Evolutionary conservation across 225 moss, liverwort and hornwort genomes (phyloP).

Genomic region (Pleurozium schreberi): DNA sequence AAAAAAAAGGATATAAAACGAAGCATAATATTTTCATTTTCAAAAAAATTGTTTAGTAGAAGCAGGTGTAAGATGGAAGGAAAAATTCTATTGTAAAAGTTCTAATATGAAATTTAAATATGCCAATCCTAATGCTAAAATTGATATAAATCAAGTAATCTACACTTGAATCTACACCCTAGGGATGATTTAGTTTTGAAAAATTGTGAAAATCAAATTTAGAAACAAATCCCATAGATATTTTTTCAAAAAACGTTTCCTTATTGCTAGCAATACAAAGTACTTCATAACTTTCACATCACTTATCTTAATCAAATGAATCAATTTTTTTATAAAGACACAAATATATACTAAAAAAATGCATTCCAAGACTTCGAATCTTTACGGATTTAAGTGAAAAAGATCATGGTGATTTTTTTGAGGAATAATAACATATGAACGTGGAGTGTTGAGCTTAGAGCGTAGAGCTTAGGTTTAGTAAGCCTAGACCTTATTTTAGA

Average conservation of each 20-base stretch:
- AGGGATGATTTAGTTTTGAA: too few species aligned
- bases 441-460: too few species aligned
- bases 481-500: too few species aligned
- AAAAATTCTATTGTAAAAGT: not conserved
- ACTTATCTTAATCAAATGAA: not conserved
- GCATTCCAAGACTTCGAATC: too few species aligned
- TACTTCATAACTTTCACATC: not conserved
- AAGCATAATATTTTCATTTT: not conserved
- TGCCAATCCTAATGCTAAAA: not conserved
- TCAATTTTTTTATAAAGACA: rapidly evolving
- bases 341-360: not conserved
- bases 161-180: not conserved
- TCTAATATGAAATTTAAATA: not conserved
- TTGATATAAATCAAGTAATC: not conserved
- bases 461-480: too few species aligned
- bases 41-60: not conserved
- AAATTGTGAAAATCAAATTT: not conserved
- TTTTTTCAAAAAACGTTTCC: not conserved
- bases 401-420: too few species aligned
- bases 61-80: not conserved
- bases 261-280: rapidly evolving
- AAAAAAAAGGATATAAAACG: not conserved
- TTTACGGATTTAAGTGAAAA: too few species aligned
- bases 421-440: too few species aligned
- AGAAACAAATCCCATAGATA: not conserved